Percentiles rank a stretch among this genome's conserved stretches.
phyloP scores from a whole-genome alignment of 495 filamentous ascomycete species.

The Tuber indicum region DNA sequence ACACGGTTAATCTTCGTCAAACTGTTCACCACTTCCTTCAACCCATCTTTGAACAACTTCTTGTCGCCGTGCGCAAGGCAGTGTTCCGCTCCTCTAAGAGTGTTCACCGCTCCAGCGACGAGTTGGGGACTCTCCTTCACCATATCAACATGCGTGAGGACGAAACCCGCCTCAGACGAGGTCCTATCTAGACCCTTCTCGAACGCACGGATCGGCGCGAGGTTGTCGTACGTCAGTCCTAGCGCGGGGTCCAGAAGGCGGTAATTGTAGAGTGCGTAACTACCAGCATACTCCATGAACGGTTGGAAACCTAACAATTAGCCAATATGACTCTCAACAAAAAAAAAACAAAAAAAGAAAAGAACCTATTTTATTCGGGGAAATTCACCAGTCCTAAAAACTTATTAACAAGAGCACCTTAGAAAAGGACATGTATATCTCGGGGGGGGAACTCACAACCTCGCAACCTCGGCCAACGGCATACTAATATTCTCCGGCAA shows the following conservation, averaged over 20 bases:
- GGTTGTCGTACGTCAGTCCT: slow-evolving; percentile 67
- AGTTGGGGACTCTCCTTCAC: slow-evolving; percentile 68
- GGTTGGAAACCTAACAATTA: slow-evolving; percentile 63
- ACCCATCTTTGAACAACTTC: slow-evolving; percentile 56
- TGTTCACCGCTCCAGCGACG: slow-evolving; percentile 59
- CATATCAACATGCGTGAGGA: slow-evolving; percentile 77
- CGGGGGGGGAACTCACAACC: slow-evolving; percentile 56
- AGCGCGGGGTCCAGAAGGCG: slow-evolving; percentile 57
- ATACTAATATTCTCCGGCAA: slow-evolving; percentile 63
- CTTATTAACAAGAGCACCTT: neutral
- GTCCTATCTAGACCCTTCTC: slow-evolving; percentile 75
- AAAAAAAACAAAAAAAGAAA: too few species aligned
- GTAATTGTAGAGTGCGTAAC: slow-evolving; percentile 89
- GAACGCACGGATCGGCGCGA: slow-evolving; percentile 80
- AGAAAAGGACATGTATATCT: neutral
- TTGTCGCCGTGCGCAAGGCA: slow-evolving; percentile 44
- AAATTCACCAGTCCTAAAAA: slow-evolving; percentile 13
- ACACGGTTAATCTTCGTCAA: slow-evolving; percentile 65
- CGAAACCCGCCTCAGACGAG: slow-evolving; percentile 88
- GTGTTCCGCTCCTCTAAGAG: slow-evolving; percentile 54
- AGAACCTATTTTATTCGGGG: neutral
- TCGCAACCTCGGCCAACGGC: slow-evolving; percentile 70
- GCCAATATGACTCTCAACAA: neutral
- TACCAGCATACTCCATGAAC: slow-evolving; percentile 92
- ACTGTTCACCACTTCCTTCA: slow-evolving; percentile 55